These are phyloP conservation scores for Mycena alexandri DNA, from an alignment of 768 basidiomycete genomes.

Conservation along the genomic window DNA sequence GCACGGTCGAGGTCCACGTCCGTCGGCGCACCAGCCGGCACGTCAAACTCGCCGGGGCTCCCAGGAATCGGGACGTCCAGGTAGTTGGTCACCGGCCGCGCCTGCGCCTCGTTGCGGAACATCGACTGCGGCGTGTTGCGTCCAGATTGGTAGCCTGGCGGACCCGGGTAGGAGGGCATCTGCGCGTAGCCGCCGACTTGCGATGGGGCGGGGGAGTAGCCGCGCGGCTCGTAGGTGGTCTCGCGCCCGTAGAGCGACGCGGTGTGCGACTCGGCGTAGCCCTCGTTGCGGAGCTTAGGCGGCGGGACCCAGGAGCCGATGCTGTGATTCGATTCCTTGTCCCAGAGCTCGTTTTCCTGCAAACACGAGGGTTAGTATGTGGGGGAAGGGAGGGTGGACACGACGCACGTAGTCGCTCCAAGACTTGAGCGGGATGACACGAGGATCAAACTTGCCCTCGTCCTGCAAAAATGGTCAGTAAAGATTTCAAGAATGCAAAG, in stretches of 20 bases:
- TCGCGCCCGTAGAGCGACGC: slow-evolving; percentile 90
- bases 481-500: neutral
- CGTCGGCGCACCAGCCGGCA: slow-evolving; percentile 62
- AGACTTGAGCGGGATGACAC: slow-evolving; percentile 92
- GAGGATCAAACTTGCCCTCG: slow-evolving; percentile 97
- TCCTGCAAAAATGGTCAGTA: slow-evolving; percentile 65
- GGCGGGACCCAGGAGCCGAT: slow-evolving; percentile 95
- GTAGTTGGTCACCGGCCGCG: slow-evolving; percentile 78
- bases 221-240: slow-evolving; percentile 84
- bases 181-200: slow-evolving; percentile 63
- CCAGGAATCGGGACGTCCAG: slow-evolving; percentile 78
- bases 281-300: slow-evolving; percentile 75
- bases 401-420: slow-evolving; percentile 93
- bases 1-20: slow-evolving; percentile 81
- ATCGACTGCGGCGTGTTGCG: slow-evolving; percentile 77
- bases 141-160: slow-evolving; percentile 83
- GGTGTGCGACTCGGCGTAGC: slow-evolving; percentile 82
- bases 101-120: slow-evolving; percentile 58
- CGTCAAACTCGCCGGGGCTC: slow-evolving; percentile 66
- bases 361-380: slow-evolving; percentile 11
- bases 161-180: slow-evolving; percentile 49
- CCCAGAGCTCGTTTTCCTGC: slow-evolving; percentile 96
- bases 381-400: neutral
- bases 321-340: slow-evolving; percentile 96
- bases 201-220: slow-evolving; percentile 81